Evolutionary conservation across 2,329 filamentous ascomycete species (phyloP).

Genomic region (Trichoderma breve): DNA sequence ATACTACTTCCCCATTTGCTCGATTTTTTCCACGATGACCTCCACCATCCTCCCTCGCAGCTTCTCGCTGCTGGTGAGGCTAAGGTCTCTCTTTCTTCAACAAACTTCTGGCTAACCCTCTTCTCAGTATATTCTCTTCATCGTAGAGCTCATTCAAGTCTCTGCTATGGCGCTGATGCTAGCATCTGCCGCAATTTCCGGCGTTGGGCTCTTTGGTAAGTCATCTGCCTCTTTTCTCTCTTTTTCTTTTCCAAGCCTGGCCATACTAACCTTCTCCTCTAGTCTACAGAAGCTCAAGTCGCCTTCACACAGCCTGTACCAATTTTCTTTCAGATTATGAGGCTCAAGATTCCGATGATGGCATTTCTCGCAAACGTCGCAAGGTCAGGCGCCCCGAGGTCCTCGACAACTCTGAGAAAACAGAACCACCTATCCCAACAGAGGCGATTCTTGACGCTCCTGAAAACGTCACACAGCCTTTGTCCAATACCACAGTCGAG

Average conservation of each 20-base stretch:
- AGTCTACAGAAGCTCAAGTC: slow-evolving; percentile 26
- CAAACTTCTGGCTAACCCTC: not conserved
- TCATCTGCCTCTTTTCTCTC: not conserved
- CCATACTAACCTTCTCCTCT: not conserved
- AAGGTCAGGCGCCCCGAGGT: slow-evolving; percentile 24
- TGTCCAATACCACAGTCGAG: not conserved
- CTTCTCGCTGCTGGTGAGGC: not conserved
- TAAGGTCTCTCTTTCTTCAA: not conserved
- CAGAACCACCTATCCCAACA: not conserved
- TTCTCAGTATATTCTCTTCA: not conserved
- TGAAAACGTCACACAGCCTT: not conserved
- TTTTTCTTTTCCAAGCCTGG: not conserved
- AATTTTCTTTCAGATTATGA: slow-evolving; percentile 15
- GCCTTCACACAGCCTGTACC: slow-evolving; percentile 3
- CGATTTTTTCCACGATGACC: not conserved
- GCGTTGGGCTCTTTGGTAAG: slow-evolving; percentile 26
- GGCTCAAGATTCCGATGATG: not conserved
- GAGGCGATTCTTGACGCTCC: not conserved
- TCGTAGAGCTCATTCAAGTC: not conserved
- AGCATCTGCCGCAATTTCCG: slow-evolving; percentile 25
- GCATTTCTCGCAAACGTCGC: slow-evolving; percentile 29
- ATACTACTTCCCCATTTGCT: too few relatives aligned
- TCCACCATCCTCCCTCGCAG: not conserved
- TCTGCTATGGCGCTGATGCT: slow-evolving; percentile 1
- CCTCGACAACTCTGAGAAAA: not conserved